Percentiles rank a stretch among this genome's conserved stretches.
Conservation (phyloP, 495 filamentous ascomycete species). For the Neurospora sp. region DNA sequence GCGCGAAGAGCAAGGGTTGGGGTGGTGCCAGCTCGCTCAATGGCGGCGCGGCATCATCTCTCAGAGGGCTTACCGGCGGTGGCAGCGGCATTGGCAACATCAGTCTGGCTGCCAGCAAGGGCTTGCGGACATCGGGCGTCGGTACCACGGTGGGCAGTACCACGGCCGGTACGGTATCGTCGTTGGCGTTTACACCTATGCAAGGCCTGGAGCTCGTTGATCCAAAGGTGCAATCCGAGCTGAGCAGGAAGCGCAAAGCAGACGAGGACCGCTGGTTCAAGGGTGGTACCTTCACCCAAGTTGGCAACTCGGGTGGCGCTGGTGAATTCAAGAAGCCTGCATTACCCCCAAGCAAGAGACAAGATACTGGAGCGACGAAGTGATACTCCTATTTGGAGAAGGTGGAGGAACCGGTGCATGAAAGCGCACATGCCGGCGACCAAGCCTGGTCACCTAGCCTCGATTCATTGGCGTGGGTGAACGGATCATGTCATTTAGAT, state of each 20-base stretch:
- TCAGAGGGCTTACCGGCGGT: slow-evolving; percentile 62
- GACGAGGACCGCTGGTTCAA: slow-evolving; percentile 96
- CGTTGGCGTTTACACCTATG: slow-evolving; percentile 85
- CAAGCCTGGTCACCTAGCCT: background rate
- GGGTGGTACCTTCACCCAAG: slow-evolving; percentile 88
- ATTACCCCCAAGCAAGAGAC: slow-evolving; percentile 52
- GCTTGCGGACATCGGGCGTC: slow-evolving; percentile 66
- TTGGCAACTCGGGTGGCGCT: slow-evolving; percentile 40
- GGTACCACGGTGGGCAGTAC: slow-evolving; percentile 47
- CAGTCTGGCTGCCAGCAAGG: slow-evolving; percentile 56
- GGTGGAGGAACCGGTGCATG: background rate
- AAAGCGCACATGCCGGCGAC: background rate
- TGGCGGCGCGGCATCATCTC: slow-evolving; percentile 59
- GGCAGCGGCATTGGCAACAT: slow-evolving; percentile 43
- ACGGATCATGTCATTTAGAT: background rate
- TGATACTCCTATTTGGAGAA: background rate
- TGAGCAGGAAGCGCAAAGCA: slow-evolving; percentile 79
- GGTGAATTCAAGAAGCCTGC: slow-evolving; percentile 46
- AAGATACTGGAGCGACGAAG: slow-evolving; percentile 42
- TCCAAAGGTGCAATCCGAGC: slow-evolving; percentile 76
- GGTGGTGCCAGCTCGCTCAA: slow-evolving; percentile 60
- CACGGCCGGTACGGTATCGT: slow-evolving; percentile 67
- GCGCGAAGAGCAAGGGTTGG: slow-evolving; percentile 95
- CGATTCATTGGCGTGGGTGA: background rate
- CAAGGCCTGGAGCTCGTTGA: slow-evolving; percentile 95